These are phyloP conservation scores for Murraya koenigii DNA, from an alignment of 345 rosid species.

Conservation along the genomic window DNA sequence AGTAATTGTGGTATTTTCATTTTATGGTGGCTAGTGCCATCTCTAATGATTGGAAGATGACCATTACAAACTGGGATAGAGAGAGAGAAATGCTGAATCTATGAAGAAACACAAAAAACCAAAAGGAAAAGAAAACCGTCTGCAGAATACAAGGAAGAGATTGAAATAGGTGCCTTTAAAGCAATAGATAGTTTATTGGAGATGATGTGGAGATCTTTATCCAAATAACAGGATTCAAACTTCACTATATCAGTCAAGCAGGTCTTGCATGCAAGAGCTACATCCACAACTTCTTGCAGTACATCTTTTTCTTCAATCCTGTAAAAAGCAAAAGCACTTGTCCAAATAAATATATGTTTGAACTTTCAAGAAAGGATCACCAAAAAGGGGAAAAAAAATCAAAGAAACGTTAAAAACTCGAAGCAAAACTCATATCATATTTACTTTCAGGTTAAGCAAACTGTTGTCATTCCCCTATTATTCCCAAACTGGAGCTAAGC, in stretches of 20 bases:
- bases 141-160: background rate
- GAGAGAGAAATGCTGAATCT: background rate
- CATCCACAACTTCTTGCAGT: slow-evolving; percentile 44
- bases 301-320: slow-evolving; percentile 55
- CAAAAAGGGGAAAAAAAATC: background rate
- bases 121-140: background rate
- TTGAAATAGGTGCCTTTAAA: slow-evolving; percentile 44
- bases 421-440: background rate
- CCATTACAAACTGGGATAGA: background rate
- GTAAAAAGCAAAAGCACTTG: slow-evolving; percentile 18
- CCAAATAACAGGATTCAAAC: slow-evolving; percentile 35
- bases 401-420: background rate
- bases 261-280: slow-evolving; percentile 39
- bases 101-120: background rate
- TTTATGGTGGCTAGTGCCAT: background rate
- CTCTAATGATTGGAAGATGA: background rate
- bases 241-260: slow-evolving; percentile 42
- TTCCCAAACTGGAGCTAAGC: background rate
- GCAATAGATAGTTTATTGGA: slow-evolving; percentile 48
- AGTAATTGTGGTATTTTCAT: background rate
- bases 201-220: slow-evolving; percentile 33
- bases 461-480: background rate
- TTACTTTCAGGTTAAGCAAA: background rate
- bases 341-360: background rate
- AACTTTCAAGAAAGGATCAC: background rate